These are phyloP conservation scores for Fomitopsis betulina DNA, from an alignment of 1,284 basidiomycete species.

Conservation along the genomic window DNA sequence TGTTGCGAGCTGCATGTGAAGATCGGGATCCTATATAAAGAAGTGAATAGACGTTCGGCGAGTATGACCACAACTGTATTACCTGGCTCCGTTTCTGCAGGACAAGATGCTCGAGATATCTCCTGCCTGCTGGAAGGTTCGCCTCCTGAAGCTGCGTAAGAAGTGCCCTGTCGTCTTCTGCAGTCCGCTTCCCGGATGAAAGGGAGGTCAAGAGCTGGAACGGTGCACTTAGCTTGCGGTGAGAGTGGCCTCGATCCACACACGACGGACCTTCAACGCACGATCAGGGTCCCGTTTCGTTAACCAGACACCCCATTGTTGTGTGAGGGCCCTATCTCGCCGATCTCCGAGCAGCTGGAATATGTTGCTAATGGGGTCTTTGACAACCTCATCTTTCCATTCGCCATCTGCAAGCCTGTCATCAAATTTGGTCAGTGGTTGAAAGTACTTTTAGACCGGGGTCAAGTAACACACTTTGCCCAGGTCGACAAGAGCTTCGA, in stretches of 20 bases:
- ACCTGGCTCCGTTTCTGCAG: slow-evolving; percentile 64
- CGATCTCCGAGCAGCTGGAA: slow-evolving; percentile 57
- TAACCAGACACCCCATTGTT: slow-evolving; percentile 82
- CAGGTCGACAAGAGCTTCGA: slow-evolving; percentile 63
- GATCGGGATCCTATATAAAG: slow-evolving; percentile 40
- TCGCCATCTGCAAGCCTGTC: slow-evolving; percentile 68
- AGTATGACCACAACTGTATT: slow-evolving; percentile 14
- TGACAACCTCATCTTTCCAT: slow-evolving; percentile 59
- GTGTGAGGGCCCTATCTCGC: slow-evolving; percentile 57
- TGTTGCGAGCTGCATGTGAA: slow-evolving; percentile 58
- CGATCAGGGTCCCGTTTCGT: slow-evolving; percentile 62
- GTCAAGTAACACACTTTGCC: slow-evolving; percentile 53
- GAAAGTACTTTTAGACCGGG: neutral
- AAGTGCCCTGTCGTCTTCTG: slow-evolving; percentile 54
- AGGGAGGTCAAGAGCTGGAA: slow-evolving; percentile 52
- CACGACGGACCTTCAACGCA: slow-evolving; percentile 59
- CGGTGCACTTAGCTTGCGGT: neutral
- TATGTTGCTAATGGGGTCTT: slow-evolving; percentile 69
- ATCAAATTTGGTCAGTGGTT: neutral
- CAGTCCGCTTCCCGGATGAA: slow-evolving; percentile 44
- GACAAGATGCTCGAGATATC: slow-evolving; percentile 79
- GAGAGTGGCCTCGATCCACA: too few species aligned
- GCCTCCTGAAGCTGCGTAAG: slow-evolving; percentile 53
- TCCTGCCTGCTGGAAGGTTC: slow-evolving; percentile 54
- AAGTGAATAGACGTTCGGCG: neutral